phyloP scores from a whole-genome alignment of 176 grass and related monocot species.

The Aegilops tauschii region DNA sequence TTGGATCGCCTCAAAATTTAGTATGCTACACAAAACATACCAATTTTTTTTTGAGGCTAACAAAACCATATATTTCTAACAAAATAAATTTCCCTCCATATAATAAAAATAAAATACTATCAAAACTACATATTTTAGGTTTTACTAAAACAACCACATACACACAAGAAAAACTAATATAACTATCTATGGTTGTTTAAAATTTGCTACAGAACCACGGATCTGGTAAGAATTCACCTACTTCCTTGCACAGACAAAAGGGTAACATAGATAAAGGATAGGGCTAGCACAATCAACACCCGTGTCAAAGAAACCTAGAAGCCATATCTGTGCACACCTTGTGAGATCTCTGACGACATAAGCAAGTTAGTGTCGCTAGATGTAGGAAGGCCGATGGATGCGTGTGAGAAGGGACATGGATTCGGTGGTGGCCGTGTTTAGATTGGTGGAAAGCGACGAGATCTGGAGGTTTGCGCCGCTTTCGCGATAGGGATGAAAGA shows the following conservation, averaged over 20 bases:
- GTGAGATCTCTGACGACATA: background rate
- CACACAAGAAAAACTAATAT: no score
- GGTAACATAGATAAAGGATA: background rate
- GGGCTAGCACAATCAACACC: no score
- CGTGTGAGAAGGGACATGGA: background rate
- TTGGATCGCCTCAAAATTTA: no score
- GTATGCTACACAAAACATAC: no score
- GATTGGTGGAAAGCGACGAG: background rate
- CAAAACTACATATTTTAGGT: no score
- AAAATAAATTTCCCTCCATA: no score
- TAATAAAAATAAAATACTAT: no score
- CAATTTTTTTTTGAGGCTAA: no score
- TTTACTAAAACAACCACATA: no score
- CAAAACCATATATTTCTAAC: no score
- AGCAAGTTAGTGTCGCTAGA: background rate
- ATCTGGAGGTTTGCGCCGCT: background rate
- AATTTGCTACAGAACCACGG: no score
- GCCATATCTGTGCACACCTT: background rate
- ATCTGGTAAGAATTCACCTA: background rate
- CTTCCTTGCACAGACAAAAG: background rate
- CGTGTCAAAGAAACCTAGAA: background rate
- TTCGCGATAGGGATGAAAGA: background rate
- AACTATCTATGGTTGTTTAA: no score
- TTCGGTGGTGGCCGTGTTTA: background rate
- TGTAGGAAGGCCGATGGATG: background rate